Evolutionary conservation across 371 early-diverging fungal genomes (phyloP).

Genomic region (Mycotypha africana): DNA sequence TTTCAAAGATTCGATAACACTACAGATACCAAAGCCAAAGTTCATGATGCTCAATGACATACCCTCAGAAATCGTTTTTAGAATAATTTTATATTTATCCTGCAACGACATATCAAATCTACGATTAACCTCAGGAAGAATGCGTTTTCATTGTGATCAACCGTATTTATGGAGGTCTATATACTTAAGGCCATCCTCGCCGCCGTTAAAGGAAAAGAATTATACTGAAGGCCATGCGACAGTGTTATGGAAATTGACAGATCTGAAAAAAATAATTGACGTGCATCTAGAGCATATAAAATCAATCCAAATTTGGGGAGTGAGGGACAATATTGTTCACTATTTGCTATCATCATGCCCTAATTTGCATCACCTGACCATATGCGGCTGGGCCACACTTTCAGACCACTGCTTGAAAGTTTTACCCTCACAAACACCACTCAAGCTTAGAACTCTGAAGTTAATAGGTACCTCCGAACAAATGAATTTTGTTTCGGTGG

Average conservation of each 20-base stretch:
- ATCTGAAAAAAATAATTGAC: conserved; percentile 15
- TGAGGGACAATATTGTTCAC: conserved; percentile 22
- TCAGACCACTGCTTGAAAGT: conserved; percentile 25
- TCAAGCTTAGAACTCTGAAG: conserved; percentile 10
- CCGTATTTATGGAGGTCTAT: conserved; percentile 10
- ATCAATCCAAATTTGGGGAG: conserved; percentile 21
- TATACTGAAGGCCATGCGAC: neutral
- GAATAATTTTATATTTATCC: conserved; percentile 9
- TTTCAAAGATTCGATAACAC: neutral
- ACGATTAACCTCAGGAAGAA: conserved; percentile 8
- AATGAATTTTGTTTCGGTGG: conserved; percentile 22
- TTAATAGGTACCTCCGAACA: conserved; percentile 13
- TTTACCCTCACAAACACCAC: conserved; percentile 9
- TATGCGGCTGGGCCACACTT: conserved; percentile 28
- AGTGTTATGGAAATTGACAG: conserved; percentile 16
- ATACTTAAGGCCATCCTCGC: conserved; percentile 3
- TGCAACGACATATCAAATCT: conserved; percentile 11
- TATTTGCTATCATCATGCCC: conserved; percentile 21
- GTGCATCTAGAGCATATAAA: conserved; percentile 20
- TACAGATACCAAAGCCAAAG: neutral
- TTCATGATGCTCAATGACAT: conserved; percentile 5
- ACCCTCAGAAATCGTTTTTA: conserved; percentile 16
- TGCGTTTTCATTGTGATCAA: conserved; percentile 13
- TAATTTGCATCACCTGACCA: conserved; percentile 18
- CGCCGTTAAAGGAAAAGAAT: no score